phyloP scores from a whole-genome alignment of 371 early-diverging fungal genomes.

The Amoeboaphelidium occidentale region DNA sequence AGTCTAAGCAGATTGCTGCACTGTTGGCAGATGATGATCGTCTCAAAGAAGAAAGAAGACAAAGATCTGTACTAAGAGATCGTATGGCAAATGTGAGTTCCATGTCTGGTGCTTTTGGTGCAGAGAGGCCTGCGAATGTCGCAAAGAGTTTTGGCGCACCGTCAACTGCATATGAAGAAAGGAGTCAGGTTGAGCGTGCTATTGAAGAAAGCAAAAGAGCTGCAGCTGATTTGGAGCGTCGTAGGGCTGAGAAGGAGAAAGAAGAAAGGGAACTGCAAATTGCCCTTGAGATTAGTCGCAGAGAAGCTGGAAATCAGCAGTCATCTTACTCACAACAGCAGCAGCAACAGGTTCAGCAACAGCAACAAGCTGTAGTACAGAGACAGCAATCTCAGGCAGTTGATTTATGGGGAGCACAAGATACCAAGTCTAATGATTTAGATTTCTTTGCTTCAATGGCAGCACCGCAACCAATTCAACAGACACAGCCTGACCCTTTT shows the following conservation, averaged over 20 bases:
- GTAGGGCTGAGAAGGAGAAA: conserved; percentile 14
- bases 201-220: conserved; percentile 53
- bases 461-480: background rate
- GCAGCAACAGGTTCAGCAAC: conserved; percentile 7
- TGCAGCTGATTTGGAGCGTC: conserved; percentile 27
- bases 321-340: conserved; percentile 4
- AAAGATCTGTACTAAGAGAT: conserved; percentile 8
- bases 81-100: background rate
- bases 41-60: conserved; percentile 43
- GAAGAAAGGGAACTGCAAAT: conserved; percentile 20
- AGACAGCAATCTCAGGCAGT: conserved; percentile 6
- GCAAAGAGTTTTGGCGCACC: conserved; percentile 13
- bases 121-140: conserved; percentile 2
- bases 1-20: background rate
- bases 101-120: conserved; percentile 6
- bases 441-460: background rate
- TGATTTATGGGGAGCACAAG: background rate
- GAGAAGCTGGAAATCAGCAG: conserved; percentile 17
- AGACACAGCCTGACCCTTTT: background rate
- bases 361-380: conserved; percentile 9
- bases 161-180: conserved; percentile 30
- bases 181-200: conserved; percentile 49
- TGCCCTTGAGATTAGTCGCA: conserved; percentile 30
- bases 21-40: conserved; percentile 43
- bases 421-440: background rate